Base-by-base conservation (phyloP, 495 filamentous ascomycete genomes). In the Friedmanniomyces endolithicus region DNA sequence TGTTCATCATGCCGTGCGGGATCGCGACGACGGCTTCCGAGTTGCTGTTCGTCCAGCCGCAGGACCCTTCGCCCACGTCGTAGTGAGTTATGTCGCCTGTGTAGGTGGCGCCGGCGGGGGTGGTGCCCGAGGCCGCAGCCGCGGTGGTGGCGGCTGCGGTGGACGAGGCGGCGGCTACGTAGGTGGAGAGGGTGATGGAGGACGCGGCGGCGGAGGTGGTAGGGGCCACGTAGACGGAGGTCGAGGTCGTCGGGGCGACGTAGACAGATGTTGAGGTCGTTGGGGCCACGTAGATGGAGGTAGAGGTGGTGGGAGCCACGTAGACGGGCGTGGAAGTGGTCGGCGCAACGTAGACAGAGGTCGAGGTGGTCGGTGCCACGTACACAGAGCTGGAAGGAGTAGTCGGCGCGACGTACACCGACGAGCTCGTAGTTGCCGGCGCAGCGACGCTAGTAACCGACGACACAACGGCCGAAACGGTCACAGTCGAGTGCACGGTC, bases 31-130 rank as follows among this genome's bases (percentile, higher is more conserved):
- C 58, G 44, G 27, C 20, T 17, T 74, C 66, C 22, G 20, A 17
- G 29, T 48, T 24, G 1, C 0, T 0, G 55, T 48, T 67, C 1
- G 45, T 50, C 1, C 20, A 20, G 33, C 74, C 75, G 48, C 75
- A 77, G 35, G 74, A 65, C 19, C 74, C 75, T 6, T 71, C 11
- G 22, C 72, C 71, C 33, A 60, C 20, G 8, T 50, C 45, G 57
- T 74, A 77, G 52, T 63, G 74, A 39, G 74, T 77, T 19, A 71
- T 65, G 31, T 66, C 46, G 43, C 74, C 74, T 1, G 61, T 55
- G 40, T 62, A 58, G 11, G 16, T 51, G 14, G n/a, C 29, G 29
- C 57, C 62, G 12, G 25, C 1, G 19, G 56, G 24, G 22, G 56
- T 8, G 23, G 55, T 43, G n/a, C 56, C 57, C 3, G 59, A 43